Evolutionary conservation across 2,329 filamentous ascomycete species (phyloP).

Genomic region (Paramyrothecium sp.): DNA sequence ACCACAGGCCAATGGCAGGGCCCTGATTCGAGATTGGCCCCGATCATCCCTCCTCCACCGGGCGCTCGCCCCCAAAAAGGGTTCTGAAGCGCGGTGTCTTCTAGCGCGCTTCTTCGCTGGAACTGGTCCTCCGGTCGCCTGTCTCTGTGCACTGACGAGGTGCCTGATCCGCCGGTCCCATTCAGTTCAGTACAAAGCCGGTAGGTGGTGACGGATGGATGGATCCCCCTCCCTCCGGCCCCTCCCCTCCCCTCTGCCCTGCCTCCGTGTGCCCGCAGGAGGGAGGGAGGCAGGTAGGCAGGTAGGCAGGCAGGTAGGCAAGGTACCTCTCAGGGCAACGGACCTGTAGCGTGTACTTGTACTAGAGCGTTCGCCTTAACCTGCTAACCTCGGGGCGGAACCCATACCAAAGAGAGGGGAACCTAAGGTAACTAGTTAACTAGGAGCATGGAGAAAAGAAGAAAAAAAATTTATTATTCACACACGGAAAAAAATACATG

Average conservation of each 20-base stretch:
- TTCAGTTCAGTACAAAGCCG: no score
- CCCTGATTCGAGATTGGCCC: not conserved
- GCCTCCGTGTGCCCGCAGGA: no score
- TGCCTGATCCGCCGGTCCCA: no score
- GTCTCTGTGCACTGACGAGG: not conserved
- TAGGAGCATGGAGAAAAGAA: not conserved
- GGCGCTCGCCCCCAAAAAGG: no score
- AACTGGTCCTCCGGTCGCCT: not conserved
- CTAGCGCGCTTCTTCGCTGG: not conserved
- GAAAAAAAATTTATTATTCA: not conserved
- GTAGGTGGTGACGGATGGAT: no score
- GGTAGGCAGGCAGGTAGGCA: not conserved
- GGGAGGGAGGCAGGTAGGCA: no score
- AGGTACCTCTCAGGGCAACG: not conserved
- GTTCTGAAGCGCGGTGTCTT: not conserved
- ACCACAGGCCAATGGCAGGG: not conserved
- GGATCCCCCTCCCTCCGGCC: no score
- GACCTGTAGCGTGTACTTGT: not conserved
- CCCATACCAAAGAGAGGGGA: not conserved
- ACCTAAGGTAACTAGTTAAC: not conserved
- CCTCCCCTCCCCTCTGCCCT: no score
- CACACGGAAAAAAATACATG: not conserved
- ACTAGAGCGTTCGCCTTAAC: not conserved
- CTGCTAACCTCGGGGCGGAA: not conserved
- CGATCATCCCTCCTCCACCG: no score